phyloP scores from a whole-genome alignment of 139 green algal species.

The Tetraselmis striata region DNA sequence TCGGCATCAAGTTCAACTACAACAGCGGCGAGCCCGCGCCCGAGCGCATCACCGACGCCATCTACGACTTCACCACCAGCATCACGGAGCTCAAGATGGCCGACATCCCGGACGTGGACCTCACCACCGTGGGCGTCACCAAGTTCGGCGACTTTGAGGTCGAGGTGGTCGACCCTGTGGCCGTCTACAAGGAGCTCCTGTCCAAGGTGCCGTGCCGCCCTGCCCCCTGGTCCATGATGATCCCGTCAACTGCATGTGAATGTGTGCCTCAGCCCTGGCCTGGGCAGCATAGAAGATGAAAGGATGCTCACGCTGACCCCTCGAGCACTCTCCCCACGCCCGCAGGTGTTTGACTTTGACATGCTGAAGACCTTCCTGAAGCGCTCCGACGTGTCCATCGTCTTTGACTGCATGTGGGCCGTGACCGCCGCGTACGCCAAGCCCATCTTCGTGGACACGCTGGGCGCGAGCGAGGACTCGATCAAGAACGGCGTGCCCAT shows the following conservation, averaged over 20 bases:
- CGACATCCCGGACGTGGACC: conserved; percentile 91
- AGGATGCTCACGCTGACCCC: background rate
- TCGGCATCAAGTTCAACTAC: conserved; percentile 99
- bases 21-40: conserved; percentile 87
- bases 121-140: conserved; percentile 62
- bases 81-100: conserved; percentile 80
- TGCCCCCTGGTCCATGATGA: conserved; percentile 15
- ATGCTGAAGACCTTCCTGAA: conserved; percentile 75
- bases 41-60: conserved; percentile 97
- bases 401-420: conserved; percentile 95
- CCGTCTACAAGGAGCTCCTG: conserved; percentile 87
- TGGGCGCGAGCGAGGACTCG: conserved; percentile 24
- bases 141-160: conserved; percentile 89
- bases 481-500: conserved; percentile 59
- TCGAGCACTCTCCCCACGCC: background rate
- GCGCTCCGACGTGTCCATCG: conserved; percentile 82
- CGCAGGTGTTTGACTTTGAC: conserved; percentile 96
- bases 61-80: conserved; percentile 83
- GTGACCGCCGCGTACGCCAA: conserved; percentile 93
- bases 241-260: background rate
- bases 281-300: background rate
- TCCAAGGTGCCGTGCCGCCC: conserved; percentile 15
- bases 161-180: conserved; percentile 88
- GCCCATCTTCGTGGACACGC: conserved; percentile 80
- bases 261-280: too few species aligned